Conservation (phyloP, 2,329 filamentous ascomycete genomes). For the Xylariaceae sp. region DNA sequence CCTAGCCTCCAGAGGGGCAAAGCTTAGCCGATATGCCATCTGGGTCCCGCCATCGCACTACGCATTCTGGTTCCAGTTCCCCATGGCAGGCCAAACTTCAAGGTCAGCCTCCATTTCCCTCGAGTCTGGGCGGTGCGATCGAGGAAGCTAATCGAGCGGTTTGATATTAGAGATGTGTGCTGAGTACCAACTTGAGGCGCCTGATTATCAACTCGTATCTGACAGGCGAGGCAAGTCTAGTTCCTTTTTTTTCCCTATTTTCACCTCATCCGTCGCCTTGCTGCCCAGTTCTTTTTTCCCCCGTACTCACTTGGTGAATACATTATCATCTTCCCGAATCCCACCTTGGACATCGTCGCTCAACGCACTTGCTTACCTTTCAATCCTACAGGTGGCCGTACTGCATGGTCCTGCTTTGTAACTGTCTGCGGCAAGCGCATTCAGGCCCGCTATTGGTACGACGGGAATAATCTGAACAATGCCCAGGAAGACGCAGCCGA, state of each 20-base stretch:
- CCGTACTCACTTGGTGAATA: too few species aligned
- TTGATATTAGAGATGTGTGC: constrained; percentile 49
- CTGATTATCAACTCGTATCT: constrained; percentile 65
- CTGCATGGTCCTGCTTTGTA: constrained; percentile 82
- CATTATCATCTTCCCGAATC: too few species aligned
- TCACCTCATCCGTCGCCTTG: too few species aligned
- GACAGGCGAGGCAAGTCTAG: constrained; percentile 64
- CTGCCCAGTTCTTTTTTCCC: too few species aligned
- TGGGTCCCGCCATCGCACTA: constrained; percentile 16
- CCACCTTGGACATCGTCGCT: too few species aligned
- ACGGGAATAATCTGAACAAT: constrained; percentile 81
- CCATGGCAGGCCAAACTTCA: constrained; percentile 54
- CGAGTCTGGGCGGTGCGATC: neutral
- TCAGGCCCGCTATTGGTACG: constrained; percentile 83
- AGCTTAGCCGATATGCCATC: constrained; percentile 24
- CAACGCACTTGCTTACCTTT: neutral
- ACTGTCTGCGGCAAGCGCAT: constrained; percentile 61
- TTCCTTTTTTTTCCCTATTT: too few species aligned
- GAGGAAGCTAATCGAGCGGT: neutral
- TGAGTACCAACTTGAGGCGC: constrained; percentile 45
- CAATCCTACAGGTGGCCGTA: constrained; percentile 67
- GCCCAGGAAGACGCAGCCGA: constrained; percentile 90
- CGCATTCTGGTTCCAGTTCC: constrained; percentile 16
- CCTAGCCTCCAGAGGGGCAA: neutral
- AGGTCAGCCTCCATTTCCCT: constrained; percentile 33